Conservation (phyloP, 2,329 filamentous ascomycete species). For the Colletotrichum acutatum region DNA sequence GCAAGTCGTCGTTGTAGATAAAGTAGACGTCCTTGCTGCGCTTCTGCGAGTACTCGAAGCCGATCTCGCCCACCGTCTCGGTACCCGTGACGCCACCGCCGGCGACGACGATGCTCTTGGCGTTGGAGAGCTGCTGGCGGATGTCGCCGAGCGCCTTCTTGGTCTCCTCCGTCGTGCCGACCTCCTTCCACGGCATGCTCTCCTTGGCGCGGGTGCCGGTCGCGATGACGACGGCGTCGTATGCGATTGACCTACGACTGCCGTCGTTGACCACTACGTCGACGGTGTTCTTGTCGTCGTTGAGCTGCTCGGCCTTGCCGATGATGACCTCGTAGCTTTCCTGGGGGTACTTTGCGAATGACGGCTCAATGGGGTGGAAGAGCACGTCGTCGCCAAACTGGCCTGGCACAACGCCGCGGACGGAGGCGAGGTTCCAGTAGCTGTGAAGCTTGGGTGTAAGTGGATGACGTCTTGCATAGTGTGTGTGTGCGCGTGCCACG, state of each 20-base stretch:
- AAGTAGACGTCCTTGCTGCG: constrained; percentile 60
- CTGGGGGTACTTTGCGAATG: constrained; percentile 57
- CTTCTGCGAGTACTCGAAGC: constrained; percentile 54
- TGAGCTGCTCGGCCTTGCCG: constrained; percentile 53
- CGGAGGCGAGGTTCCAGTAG: constrained; percentile 66
- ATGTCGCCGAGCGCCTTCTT: constrained; percentile 50
- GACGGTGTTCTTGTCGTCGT: constrained; percentile 48
- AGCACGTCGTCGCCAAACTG: constrained; percentile 58
- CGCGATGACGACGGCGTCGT: constrained; percentile 64
- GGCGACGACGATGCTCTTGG: constrained; percentile 61
- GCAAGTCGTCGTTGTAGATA: constrained; percentile 51
- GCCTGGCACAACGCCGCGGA: constrained; percentile 63
- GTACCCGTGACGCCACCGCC: constrained; percentile 63
- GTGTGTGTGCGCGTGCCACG: no score
- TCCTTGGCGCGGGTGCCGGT: constrained; percentile 59
- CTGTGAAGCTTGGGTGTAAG: constrained; percentile 49
- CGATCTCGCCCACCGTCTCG: constrained; percentile 64
- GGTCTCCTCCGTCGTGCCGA: constrained; percentile 55
- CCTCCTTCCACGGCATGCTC: constrained; percentile 61
- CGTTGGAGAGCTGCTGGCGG: constrained; percentile 51
- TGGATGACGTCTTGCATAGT: not conserved
- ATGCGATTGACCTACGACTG: constrained; percentile 48
- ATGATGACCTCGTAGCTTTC: constrained; percentile 61
- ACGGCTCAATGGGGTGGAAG: constrained; percentile 56
- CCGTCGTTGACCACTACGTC: constrained; percentile 47